Evolutionary conservation across 2,329 filamentous ascomycete species (phyloP).

Genomic region (Claviceps cyperi): DNA sequence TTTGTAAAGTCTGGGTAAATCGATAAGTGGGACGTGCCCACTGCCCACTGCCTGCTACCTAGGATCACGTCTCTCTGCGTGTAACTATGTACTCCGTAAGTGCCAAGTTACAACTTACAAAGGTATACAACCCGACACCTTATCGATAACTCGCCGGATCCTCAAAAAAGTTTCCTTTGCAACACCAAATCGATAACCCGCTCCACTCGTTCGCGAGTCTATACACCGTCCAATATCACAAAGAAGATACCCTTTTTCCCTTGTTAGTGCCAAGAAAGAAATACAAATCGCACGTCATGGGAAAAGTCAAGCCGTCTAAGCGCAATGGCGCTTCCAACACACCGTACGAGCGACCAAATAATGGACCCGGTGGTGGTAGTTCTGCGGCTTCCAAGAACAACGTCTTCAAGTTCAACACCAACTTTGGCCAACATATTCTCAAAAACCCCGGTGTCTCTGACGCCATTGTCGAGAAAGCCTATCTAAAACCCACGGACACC

Average conservation of each 20-base stretch:
- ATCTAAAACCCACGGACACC: constrained; percentile 76
- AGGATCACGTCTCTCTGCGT: no score
- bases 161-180: constrained; percentile 3
- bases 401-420: constrained; percentile 94
- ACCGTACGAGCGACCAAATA: constrained; percentile 27
- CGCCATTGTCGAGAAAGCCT: constrained; percentile 58
- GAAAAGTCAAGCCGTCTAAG: constrained; percentile 37
- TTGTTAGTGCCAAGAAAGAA: no score
- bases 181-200: background rate
- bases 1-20: background rate
- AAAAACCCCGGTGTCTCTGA: constrained; percentile 81
- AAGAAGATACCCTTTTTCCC: background rate
- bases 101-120: no score
- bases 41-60: no score
- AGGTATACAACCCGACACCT: background rate
- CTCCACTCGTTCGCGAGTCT: constrained; percentile 1
- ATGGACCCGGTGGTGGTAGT: constrained; percentile 7
- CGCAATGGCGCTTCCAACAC: constrained; percentile 31
- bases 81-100: no score
- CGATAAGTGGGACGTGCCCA: background rate
- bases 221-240: constrained; percentile 1
- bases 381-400: constrained; percentile 43
- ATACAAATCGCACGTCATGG: constrained; percentile 24
- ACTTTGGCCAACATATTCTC: constrained; percentile 77
- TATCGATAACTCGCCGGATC: constrained; percentile 12